These are phyloP conservation scores for Dictyophora rubrovolvata DNA, from an alignment of 768 basidiomycete genomes.

Conservation along the genomic window DNA sequence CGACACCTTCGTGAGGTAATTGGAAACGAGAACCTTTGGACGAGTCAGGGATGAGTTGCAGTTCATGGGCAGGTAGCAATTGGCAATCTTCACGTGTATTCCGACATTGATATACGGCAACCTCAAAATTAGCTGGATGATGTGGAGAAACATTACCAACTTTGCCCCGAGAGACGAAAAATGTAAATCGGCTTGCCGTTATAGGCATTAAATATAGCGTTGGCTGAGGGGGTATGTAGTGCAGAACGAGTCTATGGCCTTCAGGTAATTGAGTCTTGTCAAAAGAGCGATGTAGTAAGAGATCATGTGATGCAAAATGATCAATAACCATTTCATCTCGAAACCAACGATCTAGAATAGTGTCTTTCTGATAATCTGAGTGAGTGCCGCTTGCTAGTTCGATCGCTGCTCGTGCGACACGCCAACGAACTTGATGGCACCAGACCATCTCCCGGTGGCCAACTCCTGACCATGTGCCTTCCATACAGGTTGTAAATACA, in stretches of 20 bases:
- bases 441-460: constrained; percentile 97
- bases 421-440: constrained; percentile 96
- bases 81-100: constrained; percentile 10
- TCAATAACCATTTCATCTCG: constrained; percentile 31
- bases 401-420: constrained; percentile 68
- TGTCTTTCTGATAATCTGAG: constrained; percentile 19
- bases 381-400: constrained; percentile 40
- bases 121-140: constrained; percentile 32
- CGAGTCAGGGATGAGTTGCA: constrained; percentile 59
- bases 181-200: constrained; percentile 26
- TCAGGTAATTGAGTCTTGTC: constrained; percentile 13
- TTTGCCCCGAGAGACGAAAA: constrained; percentile 54
- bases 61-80: constrained; percentile 28
- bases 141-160: constrained; percentile 43
- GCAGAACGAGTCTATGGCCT: constrained; percentile 31
- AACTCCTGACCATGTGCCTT: constrained; percentile 91
- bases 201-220: constrained; percentile 46
- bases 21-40: constrained; percentile 47
- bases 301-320: neutral
- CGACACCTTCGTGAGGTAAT: constrained; percentile 53
- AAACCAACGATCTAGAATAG: constrained; percentile 56
- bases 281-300: neutral
- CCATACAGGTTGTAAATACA: constrained; percentile 77
- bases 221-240: constrained; percentile 29
- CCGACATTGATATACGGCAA: constrained; percentile 39